These are phyloP conservation scores for Croton laevigatus DNA, from an alignment of 441 rosid species.

Conservation along the genomic window DNA sequence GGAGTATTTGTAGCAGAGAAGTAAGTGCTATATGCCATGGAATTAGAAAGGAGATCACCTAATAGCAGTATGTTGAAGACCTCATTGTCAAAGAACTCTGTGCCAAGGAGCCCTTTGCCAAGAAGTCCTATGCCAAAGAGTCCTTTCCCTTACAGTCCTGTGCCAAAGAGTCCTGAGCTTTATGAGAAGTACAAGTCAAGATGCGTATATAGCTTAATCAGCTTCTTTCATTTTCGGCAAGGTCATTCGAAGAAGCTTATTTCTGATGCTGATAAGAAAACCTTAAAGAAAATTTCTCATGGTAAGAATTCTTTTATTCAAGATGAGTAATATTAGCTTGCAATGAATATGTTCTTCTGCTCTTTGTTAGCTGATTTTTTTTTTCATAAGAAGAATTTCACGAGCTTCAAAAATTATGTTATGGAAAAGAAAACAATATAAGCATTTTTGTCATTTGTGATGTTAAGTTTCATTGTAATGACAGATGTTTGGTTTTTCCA, in stretches of 20 bases:
- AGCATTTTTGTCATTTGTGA: too few relatives aligned
- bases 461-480: too few relatives aligned
- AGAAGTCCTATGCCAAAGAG: constrained; percentile 27
- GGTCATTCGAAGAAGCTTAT: constrained; percentile 49
- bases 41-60: constrained; percentile 25
- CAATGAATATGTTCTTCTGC: not conserved
- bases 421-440: not conserved
- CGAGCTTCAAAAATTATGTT: not conserved
- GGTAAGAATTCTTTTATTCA: constrained; percentile 29
- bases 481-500: not conserved
- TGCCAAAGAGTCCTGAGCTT: constrained; percentile 55
- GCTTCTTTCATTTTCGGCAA: constrained; percentile 52
- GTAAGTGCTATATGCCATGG: constrained; percentile 22
- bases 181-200: constrained; percentile 65
- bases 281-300: constrained; percentile 33
- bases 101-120: constrained; percentile 12
- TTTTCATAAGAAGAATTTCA: too few relatives aligned
- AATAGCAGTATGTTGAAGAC: constrained; percentile 34
- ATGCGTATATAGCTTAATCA: constrained; percentile 56
- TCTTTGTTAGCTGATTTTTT: not conserved
- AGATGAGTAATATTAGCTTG: not conserved
- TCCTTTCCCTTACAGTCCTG: constrained; percentile 47
- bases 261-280: constrained; percentile 40
- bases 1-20: not conserved
- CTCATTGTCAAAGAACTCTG: constrained; percentile 36